Conservation (phyloP, 2,329 filamentous ascomycete genomes). For the Neurospora sp. region DNA sequence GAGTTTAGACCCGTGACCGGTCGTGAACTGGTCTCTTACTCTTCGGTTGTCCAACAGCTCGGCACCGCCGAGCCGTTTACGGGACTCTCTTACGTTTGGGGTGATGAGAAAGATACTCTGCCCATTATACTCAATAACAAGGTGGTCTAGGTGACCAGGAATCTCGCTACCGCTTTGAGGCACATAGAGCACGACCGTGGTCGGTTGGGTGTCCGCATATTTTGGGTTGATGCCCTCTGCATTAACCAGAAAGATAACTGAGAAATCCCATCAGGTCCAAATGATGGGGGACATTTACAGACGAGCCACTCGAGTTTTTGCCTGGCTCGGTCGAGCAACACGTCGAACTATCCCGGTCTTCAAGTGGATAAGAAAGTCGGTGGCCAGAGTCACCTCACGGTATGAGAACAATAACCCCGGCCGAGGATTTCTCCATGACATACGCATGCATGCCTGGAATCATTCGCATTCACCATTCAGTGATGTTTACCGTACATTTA, state of each 20-base stretch:
- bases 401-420: neutral
- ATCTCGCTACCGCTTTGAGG: neutral
- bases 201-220: neutral
- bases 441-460: neutral
- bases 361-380: neutral
- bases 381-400: neutral
- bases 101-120: neutral
- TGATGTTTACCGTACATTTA: neutral
- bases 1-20: neutral
- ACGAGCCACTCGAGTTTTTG: constrained; percentile 3
- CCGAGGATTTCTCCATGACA: neutral
- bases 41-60: neutral
- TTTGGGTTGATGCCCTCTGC: constrained; percentile 11
- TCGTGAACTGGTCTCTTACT: neutral
- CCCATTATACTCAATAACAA: neutral
- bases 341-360: neutral
- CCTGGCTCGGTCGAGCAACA: constrained; percentile 7
- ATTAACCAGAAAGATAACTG: constrained; percentile 9
- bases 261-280: constrained; percentile 8
- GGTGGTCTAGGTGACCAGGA: neutral
- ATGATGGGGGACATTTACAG: constrained; percentile 9
- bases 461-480: too few relatives aligned
- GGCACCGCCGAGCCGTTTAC: neutral
- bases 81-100: constrained; percentile 6
- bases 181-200: neutral